Conservation (phyloP, 164 flowering plant genomes). For the Nelumbo lutea region DNA sequence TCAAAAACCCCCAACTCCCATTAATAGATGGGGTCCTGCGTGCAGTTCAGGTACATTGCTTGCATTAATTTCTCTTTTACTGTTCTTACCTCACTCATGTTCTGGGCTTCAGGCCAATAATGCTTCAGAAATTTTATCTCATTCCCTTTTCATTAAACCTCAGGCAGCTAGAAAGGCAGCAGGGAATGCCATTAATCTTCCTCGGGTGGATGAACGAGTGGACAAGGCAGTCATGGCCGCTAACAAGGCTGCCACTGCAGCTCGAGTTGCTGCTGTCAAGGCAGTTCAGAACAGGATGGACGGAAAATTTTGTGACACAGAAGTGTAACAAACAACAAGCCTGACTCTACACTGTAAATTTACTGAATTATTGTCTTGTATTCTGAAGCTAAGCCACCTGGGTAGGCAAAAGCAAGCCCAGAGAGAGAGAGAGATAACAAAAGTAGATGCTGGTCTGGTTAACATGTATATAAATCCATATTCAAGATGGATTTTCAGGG, state of each 20-base stretch:
- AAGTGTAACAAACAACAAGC: constrained; percentile 21
- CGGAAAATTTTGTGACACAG: constrained; percentile 60
- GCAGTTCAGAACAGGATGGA: constrained; percentile 91
- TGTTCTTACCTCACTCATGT: background rate
- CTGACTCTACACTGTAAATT: constrained; percentile 22
- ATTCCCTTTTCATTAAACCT: background rate
- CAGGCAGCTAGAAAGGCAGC: constrained; percentile 87
- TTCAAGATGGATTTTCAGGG: constrained; percentile 31
- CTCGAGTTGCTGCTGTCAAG: constrained; percentile 92
- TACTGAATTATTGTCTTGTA: constrained; percentile 11
- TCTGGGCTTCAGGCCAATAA: background rate
- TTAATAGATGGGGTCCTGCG: constrained; percentile 52
- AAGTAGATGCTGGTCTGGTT: constrained; percentile 17
- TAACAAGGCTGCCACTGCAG: constrained; percentile 89
- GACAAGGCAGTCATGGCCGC: constrained; percentile 75
- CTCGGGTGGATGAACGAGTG: constrained; percentile 73
- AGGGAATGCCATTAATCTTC: constrained; percentile 58
- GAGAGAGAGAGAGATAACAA: constrained; percentile 33
- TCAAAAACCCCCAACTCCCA: constrained; percentile 47
- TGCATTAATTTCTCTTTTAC: background rate
- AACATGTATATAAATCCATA: constrained; percentile 49
- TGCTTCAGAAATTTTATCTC: background rate
- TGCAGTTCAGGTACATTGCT: constrained; percentile 68
- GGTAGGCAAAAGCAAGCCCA: constrained; percentile 6
- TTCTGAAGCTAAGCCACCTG: constrained; percentile 19